Conservation (phyloP, 2,329 filamentous ascomycete genomes). For the Calonectria multiphialidica region DNA sequence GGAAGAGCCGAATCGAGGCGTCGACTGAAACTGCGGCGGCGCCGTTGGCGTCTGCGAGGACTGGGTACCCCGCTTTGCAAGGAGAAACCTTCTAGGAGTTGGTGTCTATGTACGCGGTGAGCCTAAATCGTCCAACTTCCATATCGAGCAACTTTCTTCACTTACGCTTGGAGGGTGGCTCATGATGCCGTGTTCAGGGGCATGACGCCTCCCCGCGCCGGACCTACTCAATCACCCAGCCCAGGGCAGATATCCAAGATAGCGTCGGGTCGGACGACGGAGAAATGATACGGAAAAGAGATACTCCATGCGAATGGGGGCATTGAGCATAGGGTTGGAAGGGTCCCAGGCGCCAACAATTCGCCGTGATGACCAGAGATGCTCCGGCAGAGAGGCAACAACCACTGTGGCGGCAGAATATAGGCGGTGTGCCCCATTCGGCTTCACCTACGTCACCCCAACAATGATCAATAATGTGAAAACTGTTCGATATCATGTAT, state of each 20-base stretch:
- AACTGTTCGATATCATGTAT: neutral
- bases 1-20: conserved; percentile 53
- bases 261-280: conserved; percentile 3
- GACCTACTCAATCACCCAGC: conserved; percentile 8
- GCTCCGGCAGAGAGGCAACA: neutral
- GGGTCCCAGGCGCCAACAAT: neutral
- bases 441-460: neutral
- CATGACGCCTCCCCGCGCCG: conserved; percentile 28
- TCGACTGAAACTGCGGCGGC: conserved; percentile 51
- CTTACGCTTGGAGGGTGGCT: conserved; percentile 44
- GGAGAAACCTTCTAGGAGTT: conserved; percentile 53
- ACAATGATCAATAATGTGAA: neutral
- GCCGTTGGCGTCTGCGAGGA: conserved; percentile 48
- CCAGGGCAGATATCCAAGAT: neutral
- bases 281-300: neutral
- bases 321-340: neutral
- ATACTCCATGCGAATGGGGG: conserved; percentile 8
- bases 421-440: conserved; percentile 14
- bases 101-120: conserved; percentile 49
- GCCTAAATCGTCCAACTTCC: neutral
- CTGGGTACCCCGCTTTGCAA: conserved; percentile 49
- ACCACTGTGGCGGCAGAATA: conserved; percentile 19
- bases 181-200: conserved; percentile 36
- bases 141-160: neutral
- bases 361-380: neutral